Evolutionary conservation across 1,284 basidiomycete species (phyloP), one percentile per base, ranked within the genome.

Genomic region (Fomitopsis palustris): DNA sequence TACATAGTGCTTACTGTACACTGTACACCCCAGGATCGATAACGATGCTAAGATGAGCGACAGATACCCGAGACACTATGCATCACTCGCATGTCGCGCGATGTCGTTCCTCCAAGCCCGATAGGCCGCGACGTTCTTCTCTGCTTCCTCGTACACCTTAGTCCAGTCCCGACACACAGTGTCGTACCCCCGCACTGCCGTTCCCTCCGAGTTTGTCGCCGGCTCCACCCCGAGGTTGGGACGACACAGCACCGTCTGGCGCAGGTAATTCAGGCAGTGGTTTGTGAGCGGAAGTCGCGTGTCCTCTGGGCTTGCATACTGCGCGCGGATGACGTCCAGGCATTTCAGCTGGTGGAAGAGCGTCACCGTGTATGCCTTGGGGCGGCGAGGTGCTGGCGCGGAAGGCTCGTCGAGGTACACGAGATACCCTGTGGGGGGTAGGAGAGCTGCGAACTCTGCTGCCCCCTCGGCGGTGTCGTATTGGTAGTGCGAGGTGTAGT

Each of bases 331-430:
- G 53, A 59, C 43, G 61, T 67, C 61, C 52, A 67, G 61, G 59
- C 66, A 67, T 35, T 62, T 61, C 14, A 65, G 60, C 53, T 67
- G 62, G 59, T 67, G 66, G 57, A 67, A 63, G 59, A 67, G 59
- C 16, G 64, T 53, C 27, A 65, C 62, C 14, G 64, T 67, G 57
- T 64, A 63, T 7, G 61, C 62, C 16, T 27, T 25, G 21, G 43
- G 43, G 14, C 41, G 19, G 12, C 51, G 51, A 53, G 58, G 1
- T 42, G 33, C 1, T 33, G 53, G 19, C 6, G 14, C 39, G 10
- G 16, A 5, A 12, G 29, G 29, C 9, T 23, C 23, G 27, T 54
- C 53, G 43, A 63, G 55, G 43, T 66, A 57, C 19, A 66, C 53
- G 33, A 63, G 23, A 39, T 54, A 38, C 17, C 65, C 63, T 19